Evolutionary conservation across 1,284 basidiomycete species (phyloP).

Genomic region (Xerocomus amazonicus): DNA sequence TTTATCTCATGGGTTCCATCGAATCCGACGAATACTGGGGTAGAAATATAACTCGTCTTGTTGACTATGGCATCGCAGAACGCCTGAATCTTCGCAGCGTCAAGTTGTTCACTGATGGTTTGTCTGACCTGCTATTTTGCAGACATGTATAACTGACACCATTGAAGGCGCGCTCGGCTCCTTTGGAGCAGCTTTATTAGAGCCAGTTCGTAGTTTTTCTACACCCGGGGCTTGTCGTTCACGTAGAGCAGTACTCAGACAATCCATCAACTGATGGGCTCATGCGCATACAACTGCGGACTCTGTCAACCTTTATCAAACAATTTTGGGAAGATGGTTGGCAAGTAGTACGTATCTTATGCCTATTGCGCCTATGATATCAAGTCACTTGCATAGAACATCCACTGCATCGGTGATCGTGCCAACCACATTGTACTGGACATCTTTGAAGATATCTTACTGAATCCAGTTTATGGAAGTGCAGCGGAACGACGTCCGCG

Average conservation of each 20-base stretch:
- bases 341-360: constrained; percentile 53
- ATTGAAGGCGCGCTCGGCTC: constrained; percentile 78
- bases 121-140: background rate
- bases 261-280: constrained; percentile 68
- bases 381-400: constrained; percentile 50
- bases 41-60: constrained; percentile 54
- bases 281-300: constrained; percentile 55
- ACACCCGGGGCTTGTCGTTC: background rate
- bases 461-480: constrained; percentile 27
- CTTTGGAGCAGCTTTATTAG: constrained; percentile 85
- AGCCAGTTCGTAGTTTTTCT: constrained; percentile 43
- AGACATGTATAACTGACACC: constrained; percentile 5
- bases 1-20: constrained; percentile 73
- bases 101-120: constrained; percentile 82
- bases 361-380: background rate
- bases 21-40: constrained; percentile 66
- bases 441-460: constrained; percentile 62
- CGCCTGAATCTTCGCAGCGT: constrained; percentile 72
- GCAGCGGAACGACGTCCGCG: constrained; percentile 59
- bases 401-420: constrained; percentile 90
- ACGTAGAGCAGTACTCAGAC: constrained; percentile 61
- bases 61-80: constrained; percentile 58
- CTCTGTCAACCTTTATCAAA: constrained; percentile 53
- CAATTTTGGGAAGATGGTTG: constrained; percentile 66
- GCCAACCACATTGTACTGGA: constrained; percentile 82